Percentiles rank a stretch among this genome's conserved stretches.
Evolutionary conservation across 2,329 filamentous ascomycete genomes (phyloP).

Genomic region (Neoarthrinium moseri): DNA sequence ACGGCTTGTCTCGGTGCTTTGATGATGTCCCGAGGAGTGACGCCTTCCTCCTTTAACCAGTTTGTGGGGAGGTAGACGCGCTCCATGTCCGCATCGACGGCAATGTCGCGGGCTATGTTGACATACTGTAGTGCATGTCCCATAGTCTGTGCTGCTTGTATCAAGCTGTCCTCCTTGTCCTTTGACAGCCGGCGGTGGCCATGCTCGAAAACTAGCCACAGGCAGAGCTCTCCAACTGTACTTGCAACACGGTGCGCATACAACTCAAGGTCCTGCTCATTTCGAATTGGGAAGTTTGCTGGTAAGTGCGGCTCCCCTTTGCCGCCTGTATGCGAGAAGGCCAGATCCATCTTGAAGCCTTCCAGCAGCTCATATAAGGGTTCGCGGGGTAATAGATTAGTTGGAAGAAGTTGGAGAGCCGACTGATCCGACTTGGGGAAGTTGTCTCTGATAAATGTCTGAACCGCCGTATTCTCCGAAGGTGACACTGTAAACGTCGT

Average conservation of each 20-base stretch:
- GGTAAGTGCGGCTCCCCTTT: conserved; percentile 1
- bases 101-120: conserved; percentile 75
- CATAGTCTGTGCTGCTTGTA: conserved; percentile 62
- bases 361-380: conserved; percentile 64
- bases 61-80: conserved; percentile 67
- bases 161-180: conserved; percentile 39
- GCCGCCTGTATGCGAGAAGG: conserved; percentile 38
- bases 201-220: conserved; percentile 66
- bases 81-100: conserved; percentile 61
- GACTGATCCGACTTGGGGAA: conserved; percentile 53
- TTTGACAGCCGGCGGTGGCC: conserved; percentile 29
- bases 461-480: conserved; percentile 16
- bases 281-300: conserved; percentile 52
- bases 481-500: conserved; percentile 22
- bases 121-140: conserved; percentile 74
- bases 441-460: conserved; percentile 38
- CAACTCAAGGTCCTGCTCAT: conserved; percentile 55
- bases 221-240: conserved; percentile 67
- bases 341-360: conserved; percentile 68
- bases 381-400: conserved; percentile 49
- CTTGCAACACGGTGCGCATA: conserved; percentile 71
- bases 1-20: conserved; percentile 43
- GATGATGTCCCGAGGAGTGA: conserved; percentile 55
- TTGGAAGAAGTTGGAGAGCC: conserved; percentile 60
- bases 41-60: conserved; percentile 60